These are phyloP conservation scores for Linum usitatissimum DNA, from an alignment of 345 rosid genomes.

Conservation along the genomic window DNA sequence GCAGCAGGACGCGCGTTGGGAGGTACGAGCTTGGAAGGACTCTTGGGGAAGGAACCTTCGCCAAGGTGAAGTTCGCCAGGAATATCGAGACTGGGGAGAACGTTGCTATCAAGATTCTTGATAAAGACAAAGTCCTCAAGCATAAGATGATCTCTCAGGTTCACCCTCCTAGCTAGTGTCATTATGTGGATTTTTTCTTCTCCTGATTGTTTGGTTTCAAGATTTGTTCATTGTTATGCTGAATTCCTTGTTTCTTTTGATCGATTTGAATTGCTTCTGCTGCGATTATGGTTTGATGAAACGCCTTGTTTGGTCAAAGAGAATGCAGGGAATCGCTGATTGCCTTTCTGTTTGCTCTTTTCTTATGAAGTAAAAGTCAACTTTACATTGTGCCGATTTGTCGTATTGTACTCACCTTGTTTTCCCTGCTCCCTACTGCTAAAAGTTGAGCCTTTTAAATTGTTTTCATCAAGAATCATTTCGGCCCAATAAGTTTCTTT, in stretches of 20 bases:
- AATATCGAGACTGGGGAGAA: conserved; percentile 55
- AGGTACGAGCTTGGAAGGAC: conserved; percentile 90
- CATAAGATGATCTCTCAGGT: conserved; percentile 97
- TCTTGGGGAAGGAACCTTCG: conserved; percentile 91
- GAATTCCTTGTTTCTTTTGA: too few relatives aligned
- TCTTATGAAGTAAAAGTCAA: conserved; percentile 4
- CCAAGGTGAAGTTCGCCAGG: conserved; percentile 94
- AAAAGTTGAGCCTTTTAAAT: too few relatives aligned
- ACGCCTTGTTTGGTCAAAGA: background rate
- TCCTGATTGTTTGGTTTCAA: background rate
- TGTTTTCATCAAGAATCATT: too few relatives aligned
- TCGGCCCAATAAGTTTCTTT: too few relatives aligned
- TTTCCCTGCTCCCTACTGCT: background rate
- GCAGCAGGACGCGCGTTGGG: conserved; percentile 84
- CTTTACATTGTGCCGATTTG: background rate
- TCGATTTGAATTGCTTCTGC: conserved; percentile 1
- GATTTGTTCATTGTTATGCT: background rate
- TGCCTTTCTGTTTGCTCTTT: background rate
- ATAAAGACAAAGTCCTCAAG: conserved; percentile 80
- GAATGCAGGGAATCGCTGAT: too few relatives aligned
- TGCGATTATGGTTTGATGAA: background rate
- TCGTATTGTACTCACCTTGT: background rate
- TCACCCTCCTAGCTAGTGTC: background rate
- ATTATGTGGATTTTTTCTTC: background rate
- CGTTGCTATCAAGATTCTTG: conserved; percentile 88